Base-by-base conservation (phyloP, 345 rosid species). In the Brassica rapa region DNA sequence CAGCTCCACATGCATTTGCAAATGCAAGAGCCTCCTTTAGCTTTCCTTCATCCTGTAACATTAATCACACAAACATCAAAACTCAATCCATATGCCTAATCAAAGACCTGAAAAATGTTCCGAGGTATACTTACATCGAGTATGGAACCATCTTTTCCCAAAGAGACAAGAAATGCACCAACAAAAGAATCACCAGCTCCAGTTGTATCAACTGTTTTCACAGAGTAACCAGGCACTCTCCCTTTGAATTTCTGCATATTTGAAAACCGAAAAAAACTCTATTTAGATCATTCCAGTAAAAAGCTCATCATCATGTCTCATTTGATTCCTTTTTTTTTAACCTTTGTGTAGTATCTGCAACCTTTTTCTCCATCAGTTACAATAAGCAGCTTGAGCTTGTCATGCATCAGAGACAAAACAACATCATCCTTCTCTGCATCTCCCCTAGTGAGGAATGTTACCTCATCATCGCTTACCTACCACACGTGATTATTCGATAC, bases 111-210 rank as follows among this genome's bases (percentile, higher is more conserved):
- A 74, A 56, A 62, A 62, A 9, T 32, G 24, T 43, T 4, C 3
- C 16, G 6, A 29, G 1, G 32, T 55, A 7, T 1, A 61, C 35
- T 0, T 70, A 68, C 75, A n/a, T 63, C 73, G 5, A 75, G 63
- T 29, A 74, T 65, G 57, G 76, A 68, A 5, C 74, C 43, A 62
- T 88, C 87, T 59, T 86, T 83, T 2, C 87, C 86, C 7, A 88
- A 1, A 15, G 86, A 79, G 7, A 78, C 33, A 27, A 88, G 82
- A 56, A 86, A 33, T 23, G 91, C 30, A 30, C 91, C 93, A 35
- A 89, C 93, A 79, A 89, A 89, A 29, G 93, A 60, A 76, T 89
- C 91, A 29, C 93, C 91, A 74, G 91, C 90, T 6, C 93, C 91
- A n/a, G 93, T 89, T 56, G 91, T 86, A 29, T 88, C 93, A 12